Conservation (phyloP, 2,329 filamentous ascomycete species). For the Alternaria arbusti region DNA sequence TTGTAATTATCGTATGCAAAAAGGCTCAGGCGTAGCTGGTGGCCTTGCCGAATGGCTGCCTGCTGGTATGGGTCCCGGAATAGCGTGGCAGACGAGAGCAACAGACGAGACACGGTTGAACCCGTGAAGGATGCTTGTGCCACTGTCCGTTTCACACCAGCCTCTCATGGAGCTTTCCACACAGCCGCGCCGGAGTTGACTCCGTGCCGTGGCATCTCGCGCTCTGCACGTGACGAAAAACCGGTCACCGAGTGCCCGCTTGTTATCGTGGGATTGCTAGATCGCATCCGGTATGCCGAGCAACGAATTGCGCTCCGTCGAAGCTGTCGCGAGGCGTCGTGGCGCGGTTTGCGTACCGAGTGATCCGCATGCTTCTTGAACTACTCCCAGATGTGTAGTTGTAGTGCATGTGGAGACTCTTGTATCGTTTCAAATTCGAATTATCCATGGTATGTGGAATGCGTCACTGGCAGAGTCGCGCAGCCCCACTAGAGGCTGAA, state of each 20-base stretch:
- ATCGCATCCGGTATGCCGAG: slow-evolving; percentile 2
- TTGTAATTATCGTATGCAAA: background rate
- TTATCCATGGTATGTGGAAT: background rate
- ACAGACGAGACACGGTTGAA: slow-evolving; percentile 7
- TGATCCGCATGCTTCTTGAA: slow-evolving; percentile 2
- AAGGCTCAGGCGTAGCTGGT: background rate
- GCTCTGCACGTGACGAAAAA: slow-evolving; percentile 1
- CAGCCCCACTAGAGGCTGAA: slow-evolving; percentile 9
- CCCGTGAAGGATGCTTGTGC: slow-evolving; percentile 9
- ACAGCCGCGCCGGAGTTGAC: background rate
- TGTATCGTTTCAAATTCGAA: background rate
- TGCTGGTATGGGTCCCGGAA: background rate
- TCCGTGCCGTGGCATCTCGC: slow-evolving; percentile 6
- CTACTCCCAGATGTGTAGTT: background rate
- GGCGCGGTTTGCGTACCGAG: slow-evolving; percentile 4
- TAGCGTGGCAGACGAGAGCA: slow-evolving; percentile 1
- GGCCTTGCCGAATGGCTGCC: background rate
- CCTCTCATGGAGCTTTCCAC: background rate
- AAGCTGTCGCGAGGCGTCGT: slow-evolving; percentile 3
- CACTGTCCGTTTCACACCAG: slow-evolving; percentile 3
- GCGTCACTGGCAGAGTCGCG: slow-evolving; percentile 6
- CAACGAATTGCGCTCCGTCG: background rate
- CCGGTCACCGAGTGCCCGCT: slow-evolving; percentile 7
- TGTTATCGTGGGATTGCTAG: background rate
- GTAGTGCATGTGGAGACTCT: background rate